Conservation (phyloP, 331 rosid genomes). For the Ulmus americana region DNA sequence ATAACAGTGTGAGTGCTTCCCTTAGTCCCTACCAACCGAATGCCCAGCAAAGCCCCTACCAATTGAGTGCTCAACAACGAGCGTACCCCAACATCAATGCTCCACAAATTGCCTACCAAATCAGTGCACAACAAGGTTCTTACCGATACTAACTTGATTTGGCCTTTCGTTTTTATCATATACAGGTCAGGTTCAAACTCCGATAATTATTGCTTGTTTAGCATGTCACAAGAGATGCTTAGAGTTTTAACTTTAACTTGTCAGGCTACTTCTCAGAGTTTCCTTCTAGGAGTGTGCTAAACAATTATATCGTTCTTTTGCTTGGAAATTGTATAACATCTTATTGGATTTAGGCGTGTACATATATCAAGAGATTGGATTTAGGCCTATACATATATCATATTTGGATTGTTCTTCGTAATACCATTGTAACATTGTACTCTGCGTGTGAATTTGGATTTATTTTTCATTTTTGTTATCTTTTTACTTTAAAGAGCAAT, state of each 20-base stretch:
- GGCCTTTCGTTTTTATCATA: not conserved
- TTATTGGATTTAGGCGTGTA: not conserved
- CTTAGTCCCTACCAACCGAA: constrained; percentile 6
- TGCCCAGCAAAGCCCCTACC: constrained; percentile 25
- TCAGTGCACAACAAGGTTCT: constrained; percentile 17
- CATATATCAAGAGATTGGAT: not conserved
- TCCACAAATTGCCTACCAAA: constrained; percentile 14
- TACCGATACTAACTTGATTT: constrained; percentile 22
- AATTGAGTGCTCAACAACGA: constrained; percentile 24
- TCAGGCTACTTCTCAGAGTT: no score
- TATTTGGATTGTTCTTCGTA: not conserved
- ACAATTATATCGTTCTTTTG: not conserved
- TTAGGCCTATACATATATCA: constrained; percentile 3
- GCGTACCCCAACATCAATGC: constrained; percentile 18
- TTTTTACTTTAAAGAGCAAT: no score
- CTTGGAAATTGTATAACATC: constrained; percentile 1
- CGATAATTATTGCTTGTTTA: no score
- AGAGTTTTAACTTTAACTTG: no score
- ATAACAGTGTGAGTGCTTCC: not conserved
- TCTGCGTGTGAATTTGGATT: not conserved
- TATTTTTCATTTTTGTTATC: no score
- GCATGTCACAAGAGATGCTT: no score
- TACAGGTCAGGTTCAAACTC: no score
- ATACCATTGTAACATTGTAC: not conserved
- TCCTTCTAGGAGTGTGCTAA: no score